Conservation (phyloP, 805 yeast species). For the Candida andamanensis region DNA sequence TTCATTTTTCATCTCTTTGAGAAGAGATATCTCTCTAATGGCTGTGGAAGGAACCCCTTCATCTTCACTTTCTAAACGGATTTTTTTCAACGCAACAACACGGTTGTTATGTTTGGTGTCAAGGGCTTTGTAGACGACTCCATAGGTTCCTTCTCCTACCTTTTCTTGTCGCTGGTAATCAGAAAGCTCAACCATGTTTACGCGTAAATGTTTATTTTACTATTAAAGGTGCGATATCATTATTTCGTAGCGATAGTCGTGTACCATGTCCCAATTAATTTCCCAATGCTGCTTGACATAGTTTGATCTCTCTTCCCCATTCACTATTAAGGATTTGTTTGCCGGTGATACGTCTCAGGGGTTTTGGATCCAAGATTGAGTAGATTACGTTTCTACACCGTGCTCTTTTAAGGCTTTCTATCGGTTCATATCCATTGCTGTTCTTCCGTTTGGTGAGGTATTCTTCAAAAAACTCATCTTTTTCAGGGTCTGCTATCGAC, state of each 20-base stretch:
- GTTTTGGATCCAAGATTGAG: conserved; percentile 88
- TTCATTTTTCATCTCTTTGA: conserved; percentile 91
- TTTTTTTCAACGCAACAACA: conserved; percentile 93
- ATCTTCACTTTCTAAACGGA: conserved; percentile 91
- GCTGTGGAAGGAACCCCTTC: conserved; percentile 99
- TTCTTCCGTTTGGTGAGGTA: conserved; percentile 77
- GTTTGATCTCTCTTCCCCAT: conserved; percentile 88
- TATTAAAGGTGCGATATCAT: neutral
- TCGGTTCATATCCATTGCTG: conserved; percentile 86
- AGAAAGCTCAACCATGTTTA: conserved; percentile 73
- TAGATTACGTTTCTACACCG: conserved; percentile 91
- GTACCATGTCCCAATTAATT: too few species aligned
- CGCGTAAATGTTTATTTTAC: conserved; percentile 1
- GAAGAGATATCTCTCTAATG: conserved; percentile 87
- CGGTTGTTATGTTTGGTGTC: conserved; percentile 86
- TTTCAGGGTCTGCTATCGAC: conserved; percentile 69
- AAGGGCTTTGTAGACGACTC: conserved; percentile 94
- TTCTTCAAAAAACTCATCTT: conserved; percentile 74
- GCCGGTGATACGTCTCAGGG: conserved; percentile 81
- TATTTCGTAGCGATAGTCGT: neutral
- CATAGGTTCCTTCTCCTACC: conserved; percentile 97
- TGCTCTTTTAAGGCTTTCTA: conserved; percentile 77
- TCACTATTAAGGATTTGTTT: conserved; percentile 85
- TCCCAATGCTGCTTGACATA: conserved; percentile 66
- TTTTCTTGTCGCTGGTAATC: conserved; percentile 93